Evolutionary conservation across 495 filamentous ascomycete species (phyloP).

Genomic region (Clohesyomyces aquaticus): DNA sequence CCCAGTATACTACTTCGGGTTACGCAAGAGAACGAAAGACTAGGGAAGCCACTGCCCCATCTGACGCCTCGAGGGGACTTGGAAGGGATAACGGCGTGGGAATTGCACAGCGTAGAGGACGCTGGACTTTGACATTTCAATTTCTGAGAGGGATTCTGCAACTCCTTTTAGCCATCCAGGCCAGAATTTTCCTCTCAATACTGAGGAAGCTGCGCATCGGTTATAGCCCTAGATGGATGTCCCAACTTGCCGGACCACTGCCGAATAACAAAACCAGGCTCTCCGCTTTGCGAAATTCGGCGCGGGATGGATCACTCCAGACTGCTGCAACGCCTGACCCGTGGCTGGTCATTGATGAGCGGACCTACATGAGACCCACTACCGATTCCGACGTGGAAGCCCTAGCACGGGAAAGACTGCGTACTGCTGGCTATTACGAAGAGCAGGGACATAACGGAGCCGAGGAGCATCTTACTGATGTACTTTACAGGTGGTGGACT

Average conservation of each 20-base stretch:
- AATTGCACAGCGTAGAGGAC: slow-evolving; percentile 68
- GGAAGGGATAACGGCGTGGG: slow-evolving; percentile 68
- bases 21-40: slow-evolving; percentile 66
- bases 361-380: slow-evolving; percentile 3
- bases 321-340: too few species aligned
- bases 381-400: slow-evolving; percentile 64
- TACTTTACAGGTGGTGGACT: slow-evolving; percentile 80
- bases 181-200: slow-evolving; percentile 56
- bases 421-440: slow-evolving; percentile 24
- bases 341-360: slow-evolving; percentile 29
- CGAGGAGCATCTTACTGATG: slow-evolving; percentile 71
- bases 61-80: slow-evolving; percentile 35
- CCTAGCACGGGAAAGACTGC: slow-evolving; percentile 64
- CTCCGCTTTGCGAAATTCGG: neutral
- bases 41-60: slow-evolving; percentile 49
- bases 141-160: slow-evolving; percentile 74
- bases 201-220: slow-evolving; percentile 65
- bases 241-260: slow-evolving; percentile 40
- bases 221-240: slow-evolving; percentile 43
- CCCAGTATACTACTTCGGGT: slow-evolving; percentile 49
- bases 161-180: slow-evolving; percentile 64
- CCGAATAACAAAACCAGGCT: slow-evolving; percentile 41
- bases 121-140: slow-evolving; percentile 73
- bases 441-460: slow-evolving; percentile 42
- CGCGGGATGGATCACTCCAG: too few species aligned